Evolutionary conservation across 2,329 filamentous ascomycete species (phyloP).

Genomic region (Blastomyces emzantsi): DNA sequence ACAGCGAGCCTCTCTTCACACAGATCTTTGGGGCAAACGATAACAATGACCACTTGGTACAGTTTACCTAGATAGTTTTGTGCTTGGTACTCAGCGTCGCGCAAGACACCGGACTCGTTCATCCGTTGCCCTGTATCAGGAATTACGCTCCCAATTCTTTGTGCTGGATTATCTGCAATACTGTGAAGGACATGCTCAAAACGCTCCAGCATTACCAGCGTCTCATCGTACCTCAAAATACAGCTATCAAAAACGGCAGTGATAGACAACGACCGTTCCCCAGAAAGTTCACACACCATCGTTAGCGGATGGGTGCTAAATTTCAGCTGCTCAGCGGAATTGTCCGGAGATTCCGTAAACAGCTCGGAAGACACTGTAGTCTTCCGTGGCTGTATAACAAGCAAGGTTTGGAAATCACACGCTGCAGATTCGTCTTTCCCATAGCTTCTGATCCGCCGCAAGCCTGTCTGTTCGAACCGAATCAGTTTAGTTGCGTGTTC

Average conservation of each 20-base stretch:
- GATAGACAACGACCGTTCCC: not conserved
- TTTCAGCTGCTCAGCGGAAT: conserved; percentile 2
- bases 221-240: not conserved
- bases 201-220: not conserved
- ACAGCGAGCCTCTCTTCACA: conserved; percentile 4
- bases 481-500: conserved; percentile 48
- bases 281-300: not conserved
- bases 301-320: conserved; percentile 3
- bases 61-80: conserved; percentile 6
- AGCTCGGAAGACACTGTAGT: not conserved
- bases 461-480: conserved; percentile 47
- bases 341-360: not conserved
- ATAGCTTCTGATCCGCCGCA: conserved; percentile 43
- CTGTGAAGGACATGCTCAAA: not conserved
- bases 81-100: conserved; percentile 6
- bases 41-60: conserved; percentile 7
- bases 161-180: not conserved
- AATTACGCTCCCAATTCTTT: not conserved
- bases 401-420: conserved; percentile 21
- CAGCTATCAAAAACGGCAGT: not conserved
- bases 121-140: not conserved
- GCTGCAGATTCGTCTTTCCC: conserved; percentile 30
- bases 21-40: conserved; percentile 4
- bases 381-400: conserved; percentile 26
- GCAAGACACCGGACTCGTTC: not conserved